These are phyloP conservation scores for Hortiboletus flavorubellus DNA, from an alignment of 768 basidiomycete species.

Conservation along the genomic window DNA sequence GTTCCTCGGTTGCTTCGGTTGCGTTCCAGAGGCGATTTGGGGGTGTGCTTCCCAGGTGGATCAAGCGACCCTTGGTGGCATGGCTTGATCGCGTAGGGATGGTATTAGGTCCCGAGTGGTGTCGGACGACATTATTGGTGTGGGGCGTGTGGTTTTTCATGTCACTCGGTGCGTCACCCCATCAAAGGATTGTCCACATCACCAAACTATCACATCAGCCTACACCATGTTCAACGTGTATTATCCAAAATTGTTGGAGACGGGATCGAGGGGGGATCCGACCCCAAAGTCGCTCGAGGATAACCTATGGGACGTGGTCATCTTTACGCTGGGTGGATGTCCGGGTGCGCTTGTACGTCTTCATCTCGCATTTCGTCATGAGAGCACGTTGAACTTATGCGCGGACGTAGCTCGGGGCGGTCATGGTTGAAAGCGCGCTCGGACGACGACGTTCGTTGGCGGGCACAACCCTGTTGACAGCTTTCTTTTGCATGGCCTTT, in stretches of 20 bases:
- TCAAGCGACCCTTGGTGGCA: conserved; percentile 57
- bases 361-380: not conserved
- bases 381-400: not conserved
- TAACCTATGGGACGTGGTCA: conserved; percentile 81
- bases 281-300: conserved; percentile 49
- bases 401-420: conserved; percentile 70
- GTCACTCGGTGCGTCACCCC: conserved; percentile 58
- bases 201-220: conserved; percentile 37
- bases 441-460: conserved; percentile 74
- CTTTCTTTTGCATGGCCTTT: conserved; percentile 70
- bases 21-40: conserved; percentile 40
- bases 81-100: conserved; percentile 67
- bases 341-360: conserved; percentile 76
- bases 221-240: conserved; percentile 95
- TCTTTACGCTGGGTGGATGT: conserved; percentile 81
- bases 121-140: conserved; percentile 69
- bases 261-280: conserved; percentile 22
- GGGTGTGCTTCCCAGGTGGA: conserved; percentile 47
- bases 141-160: conserved; percentile 78
- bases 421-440: conserved; percentile 64
- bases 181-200: not conserved
- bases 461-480: conserved; percentile 71
- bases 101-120: conserved; percentile 76
- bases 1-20: conserved; percentile 40
- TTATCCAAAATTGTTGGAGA: conserved; percentile 82